Evolutionary conservation across 352 stramenopile genomes (phyloP).

Genomic region (Pythium utonaiense): DNA sequence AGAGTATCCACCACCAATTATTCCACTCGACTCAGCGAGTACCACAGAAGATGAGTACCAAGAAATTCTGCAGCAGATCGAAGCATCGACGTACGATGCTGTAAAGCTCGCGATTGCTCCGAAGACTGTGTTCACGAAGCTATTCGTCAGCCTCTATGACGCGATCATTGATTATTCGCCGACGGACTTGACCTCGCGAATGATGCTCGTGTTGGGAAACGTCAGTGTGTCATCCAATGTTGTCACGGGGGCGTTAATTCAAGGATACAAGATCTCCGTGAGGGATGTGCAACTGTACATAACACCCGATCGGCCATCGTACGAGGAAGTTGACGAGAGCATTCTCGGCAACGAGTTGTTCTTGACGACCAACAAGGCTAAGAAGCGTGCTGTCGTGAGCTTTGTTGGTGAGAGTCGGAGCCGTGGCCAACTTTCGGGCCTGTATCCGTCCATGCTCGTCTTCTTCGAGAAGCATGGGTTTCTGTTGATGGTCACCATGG

Average conservation of each 20-base stretch:
- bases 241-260: slow-evolving; percentile 79
- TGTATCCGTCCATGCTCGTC: slow-evolving; percentile 70
- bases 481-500: slow-evolving; percentile 80
- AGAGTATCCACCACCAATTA: slow-evolving; percentile 80
- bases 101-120: slow-evolving; percentile 62
- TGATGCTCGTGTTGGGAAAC: slow-evolving; percentile 74
- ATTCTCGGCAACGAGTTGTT: slow-evolving; percentile 72
- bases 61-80: slow-evolving; percentile 31
- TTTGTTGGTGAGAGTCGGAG: slow-evolving; percentile 34
- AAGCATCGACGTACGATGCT: slow-evolving; percentile 38
- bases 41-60: slow-evolving; percentile 53
- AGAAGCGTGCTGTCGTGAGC: slow-evolving; percentile 33
- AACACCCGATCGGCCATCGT: slow-evolving; percentile 52
- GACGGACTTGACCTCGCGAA: slow-evolving; percentile 48
- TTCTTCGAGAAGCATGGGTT: slow-evolving; percentile 83
- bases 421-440: slow-evolving; percentile 23
- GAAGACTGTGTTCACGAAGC: slow-evolving; percentile 87
- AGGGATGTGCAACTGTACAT: slow-evolving; percentile 72
- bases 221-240: slow-evolving; percentile 82
- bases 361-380: slow-evolving; percentile 27
- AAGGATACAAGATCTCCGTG: slow-evolving; percentile 82
- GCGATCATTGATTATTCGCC: slow-evolving; percentile 78
- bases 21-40: slow-evolving; percentile 72
- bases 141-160: slow-evolving; percentile 86
- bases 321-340: slow-evolving; percentile 68